A percentile compares a stretch with the other conserved stretches of the same genome.
These are phyloP conservation scores for Citrus maxima DNA, from an alignment of 345 rosid species.

Conservation along the genomic window DNA sequence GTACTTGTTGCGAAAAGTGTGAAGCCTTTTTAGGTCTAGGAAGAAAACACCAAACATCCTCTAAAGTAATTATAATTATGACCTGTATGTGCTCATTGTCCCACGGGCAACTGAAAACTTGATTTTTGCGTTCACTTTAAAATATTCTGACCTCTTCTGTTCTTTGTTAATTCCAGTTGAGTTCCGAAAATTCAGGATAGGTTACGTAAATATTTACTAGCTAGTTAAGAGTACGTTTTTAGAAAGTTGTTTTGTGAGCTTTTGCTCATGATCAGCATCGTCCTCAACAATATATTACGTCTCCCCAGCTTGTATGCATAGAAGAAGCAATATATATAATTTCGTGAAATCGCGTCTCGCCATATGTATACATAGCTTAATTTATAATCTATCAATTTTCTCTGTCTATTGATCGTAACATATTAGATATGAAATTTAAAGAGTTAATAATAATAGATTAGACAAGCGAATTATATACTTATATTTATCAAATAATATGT, in stretches of 20 bases:
- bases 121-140: neutral
- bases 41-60: constrained; percentile 3
- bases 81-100: neutral
- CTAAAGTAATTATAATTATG: neutral
- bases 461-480: no score
- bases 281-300: neutral
- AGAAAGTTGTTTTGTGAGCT: neutral
- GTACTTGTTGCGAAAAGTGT: constrained; percentile 14
- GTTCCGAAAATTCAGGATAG: neutral
- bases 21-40: constrained; percentile 8
- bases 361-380: neutral
- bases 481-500: no score
- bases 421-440: no score
- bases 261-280: neutral
- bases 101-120: neutral
- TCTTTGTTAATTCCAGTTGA: neutral
- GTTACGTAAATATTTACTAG: neutral
- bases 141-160: neutral
- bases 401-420: no score
- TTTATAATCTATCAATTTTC: no score
- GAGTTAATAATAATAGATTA: no score
- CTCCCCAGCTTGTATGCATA: neutral
- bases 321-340: neutral
- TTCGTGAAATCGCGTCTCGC: neutral
- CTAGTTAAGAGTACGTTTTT: neutral